Conservation (phyloP, 768 basidiomycete genomes). For the Pulveroboletus ravenelii region DNA sequence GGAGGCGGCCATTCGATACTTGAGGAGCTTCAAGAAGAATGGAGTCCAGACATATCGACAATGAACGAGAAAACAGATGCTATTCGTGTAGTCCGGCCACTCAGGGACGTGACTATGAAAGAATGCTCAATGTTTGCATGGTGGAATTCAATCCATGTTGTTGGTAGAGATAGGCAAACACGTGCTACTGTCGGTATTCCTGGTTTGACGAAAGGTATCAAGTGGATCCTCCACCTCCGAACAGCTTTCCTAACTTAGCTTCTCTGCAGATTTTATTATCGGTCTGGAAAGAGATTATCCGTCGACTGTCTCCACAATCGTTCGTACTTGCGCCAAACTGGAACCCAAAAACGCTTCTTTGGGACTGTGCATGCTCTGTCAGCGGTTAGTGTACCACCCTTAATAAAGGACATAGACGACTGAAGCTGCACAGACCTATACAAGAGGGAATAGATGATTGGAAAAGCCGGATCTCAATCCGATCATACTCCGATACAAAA, state of each 20-base stretch:
- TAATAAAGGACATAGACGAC: not conserved
- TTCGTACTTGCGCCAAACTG: constrained; percentile 74
- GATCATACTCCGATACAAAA: constrained; percentile 35
- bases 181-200: constrained; percentile 57
- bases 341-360: constrained; percentile 54
- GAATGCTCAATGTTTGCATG: constrained; percentile 75
- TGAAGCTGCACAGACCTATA: constrained; percentile 43
- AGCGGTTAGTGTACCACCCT: constrained; percentile 42
- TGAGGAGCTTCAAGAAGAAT: constrained; percentile 70
- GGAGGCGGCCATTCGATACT: constrained; percentile 69
- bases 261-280: constrained; percentile 63
- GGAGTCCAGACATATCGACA: constrained; percentile 36
- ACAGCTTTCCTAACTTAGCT: not conserved
- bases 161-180: constrained; percentile 44
- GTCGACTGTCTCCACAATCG: constrained; percentile 81
- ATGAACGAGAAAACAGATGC: not conserved
- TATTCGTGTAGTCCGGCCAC: constrained; percentile 58
- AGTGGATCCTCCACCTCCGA: not conserved
- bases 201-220: constrained; percentile 61
- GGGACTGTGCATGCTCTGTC: constrained; percentile 57
- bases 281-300: constrained; percentile 80
- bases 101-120: constrained; percentile 71
- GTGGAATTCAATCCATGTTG: constrained; percentile 57
- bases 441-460: constrained; percentile 65
- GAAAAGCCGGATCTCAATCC: constrained; percentile 72